Conservation (phyloP, 2,329 filamentous ascomycete genomes). For the Tolypocladium tundrense region DNA sequence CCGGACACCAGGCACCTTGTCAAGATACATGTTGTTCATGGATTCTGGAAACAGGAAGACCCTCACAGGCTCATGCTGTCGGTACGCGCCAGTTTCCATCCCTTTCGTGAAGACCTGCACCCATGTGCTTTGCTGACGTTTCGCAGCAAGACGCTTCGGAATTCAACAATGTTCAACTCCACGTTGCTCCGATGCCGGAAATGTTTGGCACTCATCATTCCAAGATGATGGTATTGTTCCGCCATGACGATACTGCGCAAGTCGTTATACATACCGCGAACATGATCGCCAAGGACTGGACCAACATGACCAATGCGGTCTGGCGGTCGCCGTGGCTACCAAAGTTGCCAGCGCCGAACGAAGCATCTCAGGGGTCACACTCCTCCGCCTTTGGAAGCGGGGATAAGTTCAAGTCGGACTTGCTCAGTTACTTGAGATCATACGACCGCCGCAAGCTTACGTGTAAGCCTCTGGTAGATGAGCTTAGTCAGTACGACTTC, state of each 20-base stretch:
- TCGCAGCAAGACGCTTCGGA: conserved; percentile 47
- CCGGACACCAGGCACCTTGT: conserved; percentile 36
- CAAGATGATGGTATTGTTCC: conserved; percentile 79
- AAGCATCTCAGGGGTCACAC: background rate
- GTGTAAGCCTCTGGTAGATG: conserved; percentile 42
- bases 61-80: conserved; percentile 43
- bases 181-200: conserved; percentile 70
- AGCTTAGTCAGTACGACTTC: conserved; percentile 60
- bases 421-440: conserved; percentile 59
- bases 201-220: conserved; percentile 78
- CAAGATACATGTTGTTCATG: conserved; percentile 47
- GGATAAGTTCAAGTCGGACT: conserved; percentile 61
- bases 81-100: conserved; percentile 27
- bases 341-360: conserved; percentile 14
- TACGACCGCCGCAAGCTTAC: conserved; percentile 52
- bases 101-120: background rate
- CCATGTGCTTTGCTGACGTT: conserved; percentile 3
- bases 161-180: conserved; percentile 58
- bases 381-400: conserved; percentile 43
- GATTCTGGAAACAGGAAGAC: conserved; percentile 60
- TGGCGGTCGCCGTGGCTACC: conserved; percentile 70
- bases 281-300: conserved; percentile 82
- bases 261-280: conserved; percentile 84
- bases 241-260: conserved; percentile 67
- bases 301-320: conserved; percentile 74